phyloP scores from a whole-genome alignment of 208 protist genomes.

The Leishmania aethiopica region DNA sequence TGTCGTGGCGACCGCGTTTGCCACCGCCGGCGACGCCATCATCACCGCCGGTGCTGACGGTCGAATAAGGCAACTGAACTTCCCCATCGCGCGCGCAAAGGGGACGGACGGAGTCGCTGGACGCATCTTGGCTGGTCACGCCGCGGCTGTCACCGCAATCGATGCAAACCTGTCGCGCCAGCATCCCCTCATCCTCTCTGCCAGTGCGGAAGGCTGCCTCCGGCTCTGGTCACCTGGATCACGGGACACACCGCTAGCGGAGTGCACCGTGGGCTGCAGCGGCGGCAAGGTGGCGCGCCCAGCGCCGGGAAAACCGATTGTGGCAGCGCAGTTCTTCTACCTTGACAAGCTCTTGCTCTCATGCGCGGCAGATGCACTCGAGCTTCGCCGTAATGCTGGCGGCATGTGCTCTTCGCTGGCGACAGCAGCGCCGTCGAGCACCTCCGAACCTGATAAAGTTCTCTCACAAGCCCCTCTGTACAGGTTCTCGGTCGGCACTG shows the following conservation, averaged over 20 bases:
- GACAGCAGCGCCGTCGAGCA: conserved; percentile 21
- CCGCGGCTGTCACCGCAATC: conserved; percentile 41
- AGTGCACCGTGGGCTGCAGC: conserved; percentile 13
- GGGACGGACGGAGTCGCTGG: conserved; percentile 44
- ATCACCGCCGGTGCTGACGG: conserved; percentile 53
- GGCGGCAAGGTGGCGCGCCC: not conserved
- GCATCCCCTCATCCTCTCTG: conserved; percentile 49
- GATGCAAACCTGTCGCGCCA: conserved; percentile 68
- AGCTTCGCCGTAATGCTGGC: conserved; percentile 28
- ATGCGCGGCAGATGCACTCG: conserved; percentile 37
- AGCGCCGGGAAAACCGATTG: conserved; percentile 26
- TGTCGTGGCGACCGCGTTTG: conserved; percentile 40
- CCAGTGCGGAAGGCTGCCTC: conserved; percentile 56
- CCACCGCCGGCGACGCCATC: conserved; percentile 46
- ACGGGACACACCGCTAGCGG: conserved; percentile 24
- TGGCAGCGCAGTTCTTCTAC: conserved; percentile 75
- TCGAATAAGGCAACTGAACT: conserved; percentile 42
- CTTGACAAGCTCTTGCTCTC: conserved; percentile 78
- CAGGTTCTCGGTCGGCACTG: conserved; percentile 22
- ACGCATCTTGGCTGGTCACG: conserved; percentile 36
- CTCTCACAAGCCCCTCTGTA: conserved; percentile 43
- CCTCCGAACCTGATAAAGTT: conserved; percentile 3
- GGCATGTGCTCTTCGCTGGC: not conserved
- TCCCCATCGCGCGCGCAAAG: conserved; percentile 41
- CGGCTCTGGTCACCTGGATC: conserved; percentile 55